Evolutionary conservation across 306 rosid genomes (phyloP).

Genomic region (Gynostemma pentaphyllum): DNA sequence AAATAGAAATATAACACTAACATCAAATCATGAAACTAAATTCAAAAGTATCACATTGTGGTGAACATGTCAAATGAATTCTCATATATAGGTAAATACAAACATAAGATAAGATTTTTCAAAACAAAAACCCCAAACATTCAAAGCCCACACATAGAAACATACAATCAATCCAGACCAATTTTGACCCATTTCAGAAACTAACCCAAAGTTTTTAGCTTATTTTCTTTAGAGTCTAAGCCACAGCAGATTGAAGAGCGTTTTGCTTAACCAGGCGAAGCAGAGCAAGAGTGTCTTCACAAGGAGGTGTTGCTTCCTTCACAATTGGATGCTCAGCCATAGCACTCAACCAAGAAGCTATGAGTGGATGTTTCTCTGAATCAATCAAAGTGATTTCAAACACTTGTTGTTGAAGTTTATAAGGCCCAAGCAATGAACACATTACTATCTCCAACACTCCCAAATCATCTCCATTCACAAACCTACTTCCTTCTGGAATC

Average conservation of each 20-base stretch:
- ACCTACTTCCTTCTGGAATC: background rate
- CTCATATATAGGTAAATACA: too few species aligned
- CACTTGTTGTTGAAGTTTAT: constrained; percentile 18
- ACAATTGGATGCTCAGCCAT: constrained; percentile 12
- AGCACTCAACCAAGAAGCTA: constrained; percentile 13
- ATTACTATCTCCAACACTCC: constrained; percentile 19
- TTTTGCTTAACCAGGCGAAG: background rate
- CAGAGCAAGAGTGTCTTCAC: constrained; percentile 6
- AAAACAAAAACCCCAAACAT: too few species aligned
- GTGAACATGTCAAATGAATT: too few species aligned
- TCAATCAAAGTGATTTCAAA: constrained; percentile 10
- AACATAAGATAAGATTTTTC: too few species aligned
- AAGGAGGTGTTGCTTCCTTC: constrained; percentile 15
- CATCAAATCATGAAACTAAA: too few species aligned
- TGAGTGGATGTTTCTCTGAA: constrained; percentile 11
- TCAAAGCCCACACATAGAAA: too few species aligned
- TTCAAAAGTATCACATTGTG: too few species aligned
- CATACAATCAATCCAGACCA: too few species aligned
- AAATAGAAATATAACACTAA: too few species aligned
- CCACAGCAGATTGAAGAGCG: background rate
- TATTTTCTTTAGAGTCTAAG: too few species aligned
- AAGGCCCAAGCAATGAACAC: constrained; percentile 6
- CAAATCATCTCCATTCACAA: background rate
- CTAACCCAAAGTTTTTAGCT: too few species aligned
- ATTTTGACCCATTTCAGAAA: too few species aligned